These are phyloP conservation scores for Trichomonascus vanleenenianus DNA, from an alignment of 805 yeast species.

Conservation along the genomic window DNA sequence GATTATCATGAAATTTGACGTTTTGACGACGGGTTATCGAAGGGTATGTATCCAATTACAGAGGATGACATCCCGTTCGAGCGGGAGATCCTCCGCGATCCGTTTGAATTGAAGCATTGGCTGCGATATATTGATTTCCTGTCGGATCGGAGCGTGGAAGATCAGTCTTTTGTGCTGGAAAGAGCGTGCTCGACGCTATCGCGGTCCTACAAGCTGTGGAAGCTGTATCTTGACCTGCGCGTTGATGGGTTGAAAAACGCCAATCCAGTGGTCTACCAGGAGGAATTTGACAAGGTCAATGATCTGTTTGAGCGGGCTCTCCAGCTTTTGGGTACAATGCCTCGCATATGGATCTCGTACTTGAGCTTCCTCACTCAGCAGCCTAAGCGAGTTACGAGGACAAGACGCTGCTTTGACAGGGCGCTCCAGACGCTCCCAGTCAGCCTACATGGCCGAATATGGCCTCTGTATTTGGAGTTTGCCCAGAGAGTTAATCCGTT, in stretches of 20 bases:
- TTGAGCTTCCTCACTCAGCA: slow-evolving; percentile 35
- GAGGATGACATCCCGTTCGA: slow-evolving; percentile 33
- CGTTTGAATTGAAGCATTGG: slow-evolving; percentile 33
- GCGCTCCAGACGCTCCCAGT: slow-evolving; percentile 43
- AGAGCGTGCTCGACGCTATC: slow-evolving; percentile 42
- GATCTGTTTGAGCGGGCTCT: slow-evolving; percentile 42
- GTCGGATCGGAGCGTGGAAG: slow-evolving; percentile 20
- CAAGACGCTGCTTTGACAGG: slow-evolving; percentile 40
- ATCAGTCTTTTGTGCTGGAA: slow-evolving; percentile 36
- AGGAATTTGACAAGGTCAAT: slow-evolving; percentile 33
- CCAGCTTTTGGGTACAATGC: slow-evolving; percentile 36
- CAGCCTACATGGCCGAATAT: slow-evolving; percentile 46
- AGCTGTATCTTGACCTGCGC: slow-evolving; percentile 38
- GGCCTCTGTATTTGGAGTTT: slow-evolving; percentile 47
- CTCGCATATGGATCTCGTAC: slow-evolving; percentile 46
- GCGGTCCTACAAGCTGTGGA: slow-evolving; percentile 50
- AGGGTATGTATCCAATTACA: slow-evolving; percentile 2
- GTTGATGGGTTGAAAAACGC: slow-evolving; percentile 9
- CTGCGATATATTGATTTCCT: slow-evolving; percentile 32
- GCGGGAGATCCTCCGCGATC: slow-evolving; percentile 35
- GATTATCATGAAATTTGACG: neutral
- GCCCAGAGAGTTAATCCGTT: slow-evolving; percentile 38
- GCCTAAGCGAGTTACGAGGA: slow-evolving; percentile 28
- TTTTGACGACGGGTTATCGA: neutral
- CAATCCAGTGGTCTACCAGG: slow-evolving; percentile 22